Conservation (phyloP, 495 filamentous ascomycete genomes). For the Annulohypoxylon nitens region DNA sequence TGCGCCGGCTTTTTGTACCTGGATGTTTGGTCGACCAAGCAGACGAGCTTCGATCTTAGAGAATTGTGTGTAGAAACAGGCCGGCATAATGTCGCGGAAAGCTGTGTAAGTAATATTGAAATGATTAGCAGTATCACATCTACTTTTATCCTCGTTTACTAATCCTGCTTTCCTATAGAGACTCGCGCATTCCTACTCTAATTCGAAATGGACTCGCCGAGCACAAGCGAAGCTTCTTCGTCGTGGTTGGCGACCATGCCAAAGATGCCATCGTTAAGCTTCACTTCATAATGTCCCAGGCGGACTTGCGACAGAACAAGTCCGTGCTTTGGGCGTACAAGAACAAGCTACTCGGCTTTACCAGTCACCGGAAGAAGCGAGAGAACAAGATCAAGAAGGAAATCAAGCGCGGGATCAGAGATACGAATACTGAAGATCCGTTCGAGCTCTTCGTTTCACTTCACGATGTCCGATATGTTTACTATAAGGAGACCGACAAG, state of each 20-base stretch:
- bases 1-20: slow-evolving; percentile 14
- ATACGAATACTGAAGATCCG: slow-evolving; percentile 94
- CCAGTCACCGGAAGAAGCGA: slow-evolving; percentile 93
- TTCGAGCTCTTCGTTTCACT: slow-evolving; percentile 98
- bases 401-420: slow-evolving; percentile 93
- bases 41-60: slow-evolving; percentile 9
- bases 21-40: not conserved
- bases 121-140: not conserved
- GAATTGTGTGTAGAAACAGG: slow-evolving; percentile 16
- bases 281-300: slow-evolving; percentile 91
- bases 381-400: slow-evolving; percentile 98
- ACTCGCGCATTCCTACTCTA: slow-evolving; percentile 94
- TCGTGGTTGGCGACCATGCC: slow-evolving; percentile 93
- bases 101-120: slow-evolving; percentile 64
- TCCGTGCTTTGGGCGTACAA: slow-evolving; percentile 99
- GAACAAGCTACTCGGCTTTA: slow-evolving; percentile 95
- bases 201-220: slow-evolving; percentile 96
- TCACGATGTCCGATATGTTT: slow-evolving; percentile 97
- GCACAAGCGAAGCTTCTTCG: slow-evolving; percentile 98
- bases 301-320: slow-evolving; percentile 95
- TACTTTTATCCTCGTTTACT: not conserved
- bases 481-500: slow-evolving; percentile 99
- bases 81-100: slow-evolving; percentile 66
- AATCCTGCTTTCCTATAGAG: slow-evolving; percentile 62
- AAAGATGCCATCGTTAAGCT: slow-evolving; percentile 98